These are phyloP conservation scores for Pestalotiopsis sp. DNA, from an alignment of 2,329 filamentous ascomycete genomes.

Conservation along the genomic window DNA sequence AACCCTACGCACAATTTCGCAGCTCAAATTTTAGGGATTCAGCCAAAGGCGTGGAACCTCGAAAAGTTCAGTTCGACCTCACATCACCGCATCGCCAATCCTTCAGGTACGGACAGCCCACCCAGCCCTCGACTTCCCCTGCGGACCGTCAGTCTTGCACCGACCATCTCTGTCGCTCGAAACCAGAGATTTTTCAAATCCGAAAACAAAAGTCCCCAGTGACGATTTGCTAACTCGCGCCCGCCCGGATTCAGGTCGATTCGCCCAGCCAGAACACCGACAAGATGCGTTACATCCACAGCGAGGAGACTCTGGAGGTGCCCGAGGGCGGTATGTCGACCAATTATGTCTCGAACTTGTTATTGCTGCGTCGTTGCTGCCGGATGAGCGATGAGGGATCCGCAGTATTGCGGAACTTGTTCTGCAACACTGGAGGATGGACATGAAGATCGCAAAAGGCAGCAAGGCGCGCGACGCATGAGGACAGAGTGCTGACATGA, in stretches of 20 bases:
- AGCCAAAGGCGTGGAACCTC: conserved; percentile 11
- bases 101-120: conserved; percentile 27
- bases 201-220: not conserved
- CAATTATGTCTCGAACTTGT: conserved; percentile 23
- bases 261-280: conserved; percentile 51
- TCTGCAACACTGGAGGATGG: not conserved
- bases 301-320: conserved; percentile 91
- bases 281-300: conserved; percentile 99
- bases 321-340: conserved; percentile 88
- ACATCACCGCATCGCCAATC: conserved; percentile 33
- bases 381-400: not conserved
- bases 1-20: conserved; percentile 20
- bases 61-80: conserved; percentile 24
- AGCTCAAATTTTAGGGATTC: conserved; percentile 15
- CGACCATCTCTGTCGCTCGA: not conserved
- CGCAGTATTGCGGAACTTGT: not conserved
- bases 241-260: conserved; percentile 23
- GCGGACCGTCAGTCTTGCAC: not conserved
- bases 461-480: not conserved
- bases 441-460: not conserved
- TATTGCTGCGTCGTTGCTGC: not conserved
- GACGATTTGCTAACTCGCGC: conserved; percentile 4
- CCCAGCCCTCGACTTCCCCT: conserved; percentile 5
- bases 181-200: not conserved
- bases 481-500: not conserved